phyloP scores from a whole-genome alignment of 345 rosid species.

The Linum tenue region DNA sequence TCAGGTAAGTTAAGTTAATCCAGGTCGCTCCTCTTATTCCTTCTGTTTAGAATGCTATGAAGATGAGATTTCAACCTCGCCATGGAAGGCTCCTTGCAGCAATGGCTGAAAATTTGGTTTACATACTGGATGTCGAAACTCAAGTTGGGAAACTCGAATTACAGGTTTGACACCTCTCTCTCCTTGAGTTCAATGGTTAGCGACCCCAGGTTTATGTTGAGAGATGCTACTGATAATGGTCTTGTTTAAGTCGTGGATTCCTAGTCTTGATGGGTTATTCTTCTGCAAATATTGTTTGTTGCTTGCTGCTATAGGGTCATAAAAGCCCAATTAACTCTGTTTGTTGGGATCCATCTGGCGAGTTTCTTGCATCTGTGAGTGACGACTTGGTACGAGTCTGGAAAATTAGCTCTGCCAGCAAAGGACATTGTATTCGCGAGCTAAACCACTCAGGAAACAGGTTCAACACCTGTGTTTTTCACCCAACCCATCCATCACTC shows the following conservation, averaged over 20 bases:
- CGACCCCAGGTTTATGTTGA: not conserved
- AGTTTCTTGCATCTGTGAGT: conserved; percentile 53
- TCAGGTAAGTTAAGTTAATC: not conserved
- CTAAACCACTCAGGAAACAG: conserved; percentile 36
- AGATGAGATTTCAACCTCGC: conserved; percentile 52
- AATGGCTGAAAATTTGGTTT: conserved; percentile 41
- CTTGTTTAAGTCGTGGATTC: not conserved
- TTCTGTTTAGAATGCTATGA: conserved; percentile 38
- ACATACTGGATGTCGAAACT: conserved; percentile 52
- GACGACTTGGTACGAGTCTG: conserved; percentile 57
- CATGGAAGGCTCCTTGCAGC: conserved; percentile 55
- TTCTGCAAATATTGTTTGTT: conserved; percentile 1
- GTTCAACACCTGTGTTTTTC: conserved; percentile 39
- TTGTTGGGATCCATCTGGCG: conserved; percentile 57
- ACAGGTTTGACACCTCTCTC: conserved; percentile 32
- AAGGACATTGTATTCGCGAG: conserved; percentile 42
- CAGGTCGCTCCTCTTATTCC: conserved; percentile 1
- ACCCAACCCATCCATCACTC: conserved; percentile 40
- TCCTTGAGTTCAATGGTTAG: not conserved
- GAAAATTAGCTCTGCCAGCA: conserved; percentile 39
- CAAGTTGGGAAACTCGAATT: conserved; percentile 39
- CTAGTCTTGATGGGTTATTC: not conserved
- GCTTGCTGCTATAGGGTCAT: conserved; percentile 36
- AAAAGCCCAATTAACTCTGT: conserved; percentile 35
- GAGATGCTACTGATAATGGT: not conserved